These are phyloP conservation scores for Phytophthora multivora DNA, from an alignment of 352 stramenopile genomes.

Conservation along the genomic window DNA sequence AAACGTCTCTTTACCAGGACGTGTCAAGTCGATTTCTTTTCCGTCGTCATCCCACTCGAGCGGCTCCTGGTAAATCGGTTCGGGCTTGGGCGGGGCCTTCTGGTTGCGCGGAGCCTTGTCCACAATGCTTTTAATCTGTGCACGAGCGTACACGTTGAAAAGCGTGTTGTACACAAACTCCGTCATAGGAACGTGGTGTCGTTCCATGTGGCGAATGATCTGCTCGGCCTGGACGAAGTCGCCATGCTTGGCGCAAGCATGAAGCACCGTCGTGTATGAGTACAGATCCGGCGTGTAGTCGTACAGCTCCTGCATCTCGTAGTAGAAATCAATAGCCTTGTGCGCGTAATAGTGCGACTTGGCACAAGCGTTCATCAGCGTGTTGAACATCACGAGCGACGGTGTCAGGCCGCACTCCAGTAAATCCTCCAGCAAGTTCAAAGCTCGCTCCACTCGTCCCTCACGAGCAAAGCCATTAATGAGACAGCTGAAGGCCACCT, in stretches of 20 bases:
- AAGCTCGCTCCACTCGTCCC: conserved; percentile 71
- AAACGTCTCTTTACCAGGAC: conserved; percentile 64
- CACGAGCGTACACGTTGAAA: conserved; percentile 81
- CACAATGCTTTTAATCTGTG: conserved; percentile 72
- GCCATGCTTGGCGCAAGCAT: conserved; percentile 78
- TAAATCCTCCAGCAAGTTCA: conserved; percentile 82
- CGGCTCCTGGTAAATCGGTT: conserved; percentile 69
- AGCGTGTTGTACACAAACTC: conserved; percentile 76
- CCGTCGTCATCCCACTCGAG: conserved; percentile 81
- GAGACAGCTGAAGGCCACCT: conserved; percentile 70
- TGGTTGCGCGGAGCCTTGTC: conserved; percentile 70
- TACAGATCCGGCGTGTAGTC: conserved; percentile 79
- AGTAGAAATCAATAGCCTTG: conserved; percentile 85
- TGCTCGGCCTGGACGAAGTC: conserved; percentile 77
- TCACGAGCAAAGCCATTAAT: conserved; percentile 81
- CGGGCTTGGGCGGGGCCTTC: conserved; percentile 30
- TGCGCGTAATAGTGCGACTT: conserved; percentile 88
- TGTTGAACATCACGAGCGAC: conserved; percentile 77
- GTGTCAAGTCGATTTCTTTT: conserved; percentile 71
- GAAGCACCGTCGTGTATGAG: conserved; percentile 82
- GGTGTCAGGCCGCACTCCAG: conserved; percentile 72
- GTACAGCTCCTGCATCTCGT: conserved; percentile 89
- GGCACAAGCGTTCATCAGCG: conserved; percentile 80
- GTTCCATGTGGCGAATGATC: conserved; percentile 75
- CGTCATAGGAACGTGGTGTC: conserved; percentile 68